These are phyloP conservation scores for Wickerhamiella pararugosa DNA, from an alignment of 1,139 yeast species.

Conservation along the genomic window DNA sequence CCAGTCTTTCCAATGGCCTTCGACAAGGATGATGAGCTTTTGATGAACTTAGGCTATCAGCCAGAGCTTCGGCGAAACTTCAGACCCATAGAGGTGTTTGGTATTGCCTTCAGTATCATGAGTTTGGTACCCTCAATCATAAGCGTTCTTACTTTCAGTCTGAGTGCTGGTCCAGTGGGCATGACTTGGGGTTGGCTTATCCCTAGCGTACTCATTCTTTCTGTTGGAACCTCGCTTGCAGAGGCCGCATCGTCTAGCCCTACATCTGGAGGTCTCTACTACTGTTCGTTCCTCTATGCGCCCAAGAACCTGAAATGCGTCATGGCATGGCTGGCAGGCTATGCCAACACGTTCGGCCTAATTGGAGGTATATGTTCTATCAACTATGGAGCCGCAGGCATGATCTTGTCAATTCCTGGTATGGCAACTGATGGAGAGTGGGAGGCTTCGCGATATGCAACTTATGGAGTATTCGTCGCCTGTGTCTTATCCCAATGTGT, in stretches of 20 bases:
- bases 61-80: conserved; percentile 54
- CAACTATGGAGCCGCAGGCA: conserved; percentile 43
- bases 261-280: conserved; percentile 48
- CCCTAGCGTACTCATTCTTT: conserved; percentile 34
- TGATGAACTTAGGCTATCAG: conserved; percentile 42
- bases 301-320: conserved; percentile 30
- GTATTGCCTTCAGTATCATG: conserved; percentile 48
- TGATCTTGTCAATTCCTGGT: conserved; percentile 38
- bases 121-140: conserved; percentile 52
- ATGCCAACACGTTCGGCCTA: conserved; percentile 41
- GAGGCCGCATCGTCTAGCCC: conserved; percentile 50
- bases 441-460: conserved; percentile 31
- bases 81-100: conserved; percentile 42
- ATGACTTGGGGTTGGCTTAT: conserved; percentile 51
- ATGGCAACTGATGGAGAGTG: conserved; percentile 25
- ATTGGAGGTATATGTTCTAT: conserved; percentile 45
- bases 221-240: conserved; percentile 39
- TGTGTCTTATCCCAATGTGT: conserved; percentile 32
- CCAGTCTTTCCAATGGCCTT: neutral
- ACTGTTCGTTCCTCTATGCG: conserved; percentile 40
- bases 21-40: conserved; percentile 17
- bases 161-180: conserved; percentile 43
- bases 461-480: conserved; percentile 42
- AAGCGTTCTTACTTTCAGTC: conserved; percentile 25
- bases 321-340: conserved; percentile 41